These are phyloP conservation scores for Sinapis alba DNA, from an alignment of 441 rosid species.

Conservation along the genomic window DNA sequence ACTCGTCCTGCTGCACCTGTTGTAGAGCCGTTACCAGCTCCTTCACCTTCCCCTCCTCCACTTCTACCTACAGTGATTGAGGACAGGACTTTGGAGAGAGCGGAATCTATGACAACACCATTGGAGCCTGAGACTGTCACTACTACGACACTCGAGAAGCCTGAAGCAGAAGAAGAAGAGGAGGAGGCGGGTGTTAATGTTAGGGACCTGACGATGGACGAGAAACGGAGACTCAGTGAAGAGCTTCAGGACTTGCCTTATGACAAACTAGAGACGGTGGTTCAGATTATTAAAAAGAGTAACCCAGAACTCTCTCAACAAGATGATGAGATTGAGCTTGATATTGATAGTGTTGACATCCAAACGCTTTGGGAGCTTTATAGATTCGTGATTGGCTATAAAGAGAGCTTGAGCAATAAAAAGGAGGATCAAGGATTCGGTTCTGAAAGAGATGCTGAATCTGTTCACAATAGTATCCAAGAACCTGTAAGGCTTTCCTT, in stretches of 20 bases:
- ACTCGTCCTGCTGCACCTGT: conserved; percentile 45
- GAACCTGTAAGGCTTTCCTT: conserved; percentile 33
- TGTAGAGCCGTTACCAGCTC: conserved; percentile 32
- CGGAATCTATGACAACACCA: conserved; percentile 45
- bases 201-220: conserved; percentile 66
- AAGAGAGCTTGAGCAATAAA: conserved; percentile 53
- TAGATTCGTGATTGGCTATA: conserved; percentile 57
- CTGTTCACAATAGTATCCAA: conserved; percentile 39
- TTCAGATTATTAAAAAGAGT: conserved; percentile 65
- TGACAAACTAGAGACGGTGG: conserved; percentile 54
- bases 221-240: conserved; percentile 65
- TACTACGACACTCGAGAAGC: conserved; percentile 37
- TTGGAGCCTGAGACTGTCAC: conserved; percentile 41
- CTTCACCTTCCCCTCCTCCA: conserved; percentile 30
- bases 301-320: conserved; percentile 64
- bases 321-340: conserved; percentile 91
- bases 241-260: conserved; percentile 66
- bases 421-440: conserved; percentile 57
- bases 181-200: conserved; percentile 39
- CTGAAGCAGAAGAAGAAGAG: conserved; percentile 33
- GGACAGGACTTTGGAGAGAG: conserved; percentile 47
- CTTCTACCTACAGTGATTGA: conserved; percentile 40
- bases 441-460: conserved; percentile 47
- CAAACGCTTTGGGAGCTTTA: conserved; percentile 92
- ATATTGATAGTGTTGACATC: conserved; percentile 74